These are phyloP conservation scores for Punica granatum DNA, from an alignment of 345 rosid genomes.

Conservation along the genomic window DNA sequence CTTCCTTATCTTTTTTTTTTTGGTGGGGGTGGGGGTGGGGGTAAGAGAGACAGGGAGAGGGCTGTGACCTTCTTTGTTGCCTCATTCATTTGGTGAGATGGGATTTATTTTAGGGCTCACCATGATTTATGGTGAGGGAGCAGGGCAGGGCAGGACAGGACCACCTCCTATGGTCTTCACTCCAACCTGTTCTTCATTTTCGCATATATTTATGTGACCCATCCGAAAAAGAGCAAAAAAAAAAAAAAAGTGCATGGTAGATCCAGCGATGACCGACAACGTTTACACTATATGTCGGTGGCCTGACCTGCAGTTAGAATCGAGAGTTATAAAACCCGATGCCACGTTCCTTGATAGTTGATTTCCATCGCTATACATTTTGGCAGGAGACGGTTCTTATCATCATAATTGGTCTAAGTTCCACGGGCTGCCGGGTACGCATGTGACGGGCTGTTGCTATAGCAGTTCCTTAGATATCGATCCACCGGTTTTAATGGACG, in stretches of 20 bases:
- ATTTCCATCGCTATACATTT: no score
- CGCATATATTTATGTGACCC: no score
- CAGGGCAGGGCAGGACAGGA: no score
- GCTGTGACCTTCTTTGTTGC: background rate
- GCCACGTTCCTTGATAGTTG: no score
- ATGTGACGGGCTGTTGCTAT: background rate
- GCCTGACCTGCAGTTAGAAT: no score
- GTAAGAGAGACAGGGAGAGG: background rate
- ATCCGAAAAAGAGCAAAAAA: no score
- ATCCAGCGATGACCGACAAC: no score
- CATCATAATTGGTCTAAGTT: background rate
- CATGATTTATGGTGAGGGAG: background rate
- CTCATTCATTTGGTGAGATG: background rate
- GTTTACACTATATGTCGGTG: no score
- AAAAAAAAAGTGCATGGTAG: no score
- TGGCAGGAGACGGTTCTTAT: background rate
- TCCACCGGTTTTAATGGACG: no score
- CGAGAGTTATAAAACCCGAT: no score
- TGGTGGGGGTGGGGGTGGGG: no score
- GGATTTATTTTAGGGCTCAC: background rate
- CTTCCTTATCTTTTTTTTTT: background rate
- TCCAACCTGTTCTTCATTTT: background rate
- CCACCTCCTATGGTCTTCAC: background rate
- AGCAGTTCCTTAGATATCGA: background rate
- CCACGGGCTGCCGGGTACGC: background rate